Evolutionary conservation across 2,329 filamentous ascomycete genomes (phyloP), one percentile per base, ranked within the genome.

Genomic region (Paramyrothecium roridum): DNA sequence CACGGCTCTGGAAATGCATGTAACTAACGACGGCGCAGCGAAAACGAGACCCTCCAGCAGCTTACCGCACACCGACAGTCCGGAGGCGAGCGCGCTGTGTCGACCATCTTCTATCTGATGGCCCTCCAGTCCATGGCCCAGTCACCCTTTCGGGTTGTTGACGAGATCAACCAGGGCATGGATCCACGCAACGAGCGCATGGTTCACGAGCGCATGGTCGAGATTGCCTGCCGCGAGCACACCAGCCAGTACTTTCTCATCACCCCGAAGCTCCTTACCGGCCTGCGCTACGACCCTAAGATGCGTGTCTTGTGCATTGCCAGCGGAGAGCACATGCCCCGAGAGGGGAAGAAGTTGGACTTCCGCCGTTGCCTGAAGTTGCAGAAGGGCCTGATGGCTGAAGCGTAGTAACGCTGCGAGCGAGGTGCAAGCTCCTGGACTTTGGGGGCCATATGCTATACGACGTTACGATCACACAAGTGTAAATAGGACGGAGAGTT

Each of bases 111-210:
- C 81, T 99, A 96, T 76, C 90, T 99, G 55, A 98, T 99, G 93
- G 91, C 95, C 6, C 83, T 99, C 23, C 95, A 99, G 72, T 90
- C 90, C 51, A 87, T 99, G 65, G 93, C 95, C 17, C 89, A 92
- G 65, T 92, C 93, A 3, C 95, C 95, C 1, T 99, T 99, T 83
- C 91, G 95, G 52, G 93, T 99, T 51, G 95, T 99, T 56, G 95
- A 99, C 73, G 95, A 99, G 76, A 99, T 99, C 80, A 99, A 99
- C 69, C 95, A 99, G 75, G 95, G 95, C 62, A 99, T 99, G 95
- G 95, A 99, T 71, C 95, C 93, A 47, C 88, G 95, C 65, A 99
- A 99, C 73, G 95, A 99, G 75, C 90, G 95, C 63, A 96, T 97
- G 85, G 93, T 99, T 17, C 95, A 99, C 75, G 91, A 93, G 69